Conservation (phyloP, 2,329 filamentous ascomycete genomes). For the Knoxdaviesia proteae region DNA sequence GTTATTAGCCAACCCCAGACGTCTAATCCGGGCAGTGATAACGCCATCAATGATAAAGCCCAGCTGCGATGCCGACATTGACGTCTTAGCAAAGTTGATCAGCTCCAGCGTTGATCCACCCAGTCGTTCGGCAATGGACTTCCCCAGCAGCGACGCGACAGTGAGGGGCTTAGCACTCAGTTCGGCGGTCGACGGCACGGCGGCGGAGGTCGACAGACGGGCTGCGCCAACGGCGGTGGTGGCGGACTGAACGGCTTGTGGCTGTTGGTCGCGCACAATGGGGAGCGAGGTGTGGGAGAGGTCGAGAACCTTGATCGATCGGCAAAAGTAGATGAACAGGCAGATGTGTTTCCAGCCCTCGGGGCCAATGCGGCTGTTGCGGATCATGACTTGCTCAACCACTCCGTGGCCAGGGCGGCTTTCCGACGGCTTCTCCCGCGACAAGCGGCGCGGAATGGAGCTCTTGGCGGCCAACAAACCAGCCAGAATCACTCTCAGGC, state of each 20-base stretch:
- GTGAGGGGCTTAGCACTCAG: constrained; percentile 10
- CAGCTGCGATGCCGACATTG: constrained; percentile 49
- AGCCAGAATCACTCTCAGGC: constrained; percentile 66
- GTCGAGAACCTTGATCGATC: constrained; percentile 68
- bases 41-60: constrained; percentile 62
- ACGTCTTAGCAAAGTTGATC: constrained; percentile 63
- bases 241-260: not conserved
- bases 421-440: constrained; percentile 14
- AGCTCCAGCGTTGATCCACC: constrained; percentile 62
- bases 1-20: constrained; percentile 71
- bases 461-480: constrained; percentile 65
- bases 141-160: constrained; percentile 36
- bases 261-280: not conserved
- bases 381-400: constrained; percentile 69
- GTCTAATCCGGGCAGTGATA: constrained; percentile 54
- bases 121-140: constrained; percentile 55
- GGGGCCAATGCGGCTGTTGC: constrained; percentile 73
- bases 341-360: constrained; percentile 86
- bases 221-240: constrained; percentile 2
- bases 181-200: constrained; percentile 1
- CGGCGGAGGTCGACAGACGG: constrained; percentile 3
- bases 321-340: constrained; percentile 77
- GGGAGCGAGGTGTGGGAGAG: constrained; percentile 72
- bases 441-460: constrained; percentile 27
- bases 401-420: constrained; percentile 28